Base-by-base conservation (phyloP, 352 stramenopile genomes). In the Porosira glacialis region DNA sequence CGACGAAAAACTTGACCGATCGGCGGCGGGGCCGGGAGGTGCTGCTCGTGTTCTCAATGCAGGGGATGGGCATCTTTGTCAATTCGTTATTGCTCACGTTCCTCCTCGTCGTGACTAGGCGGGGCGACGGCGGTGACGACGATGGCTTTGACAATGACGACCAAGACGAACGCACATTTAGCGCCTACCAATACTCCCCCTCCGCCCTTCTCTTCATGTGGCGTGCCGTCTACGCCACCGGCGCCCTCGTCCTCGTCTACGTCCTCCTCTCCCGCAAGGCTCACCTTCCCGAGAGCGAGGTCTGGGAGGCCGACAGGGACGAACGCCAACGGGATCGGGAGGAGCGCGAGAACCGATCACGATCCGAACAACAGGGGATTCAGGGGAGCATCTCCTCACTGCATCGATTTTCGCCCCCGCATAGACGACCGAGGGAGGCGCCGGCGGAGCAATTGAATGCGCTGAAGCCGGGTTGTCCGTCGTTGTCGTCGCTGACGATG, bases 31-130 rank as follows among this genome's bases (percentile, higher is more conserved):
- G 83, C 44, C 65, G 62, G 47, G 56, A 78, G 13, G 71, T 88
- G 3, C 70, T 86, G 30, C 30, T 87, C 2, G 78, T 88, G 1
- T 89, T 89, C 65, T 64, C 59, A 19, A 88, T 86, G 74, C 83
- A 89, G 64, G 83, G 83, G 11, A 30, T 86, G 33, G 83, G 83
- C 3, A 87, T 89, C 24, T 85, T 85, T 57, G 73, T 52, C 24
- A 85, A 89, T 33, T 76, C 70, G 6, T 19, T 87, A 5, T 59
- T 77, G 5, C 62, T 87, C 15, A 78, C 69, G 11, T 55, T 76
- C 52, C 57, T 89, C n/a, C 30, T 89, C 1, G 56, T 75, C 31
- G 8, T 85, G 8, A 58, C 51, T 15, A 26, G 21, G 22, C 30
- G 30, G 22, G 67, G 11, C 19, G 41, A 13, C 19, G 22, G 31